Evolutionary conservation across 257 asterid species (phyloP).

Genomic region (Lithospermum erythrorhizon): DNA sequence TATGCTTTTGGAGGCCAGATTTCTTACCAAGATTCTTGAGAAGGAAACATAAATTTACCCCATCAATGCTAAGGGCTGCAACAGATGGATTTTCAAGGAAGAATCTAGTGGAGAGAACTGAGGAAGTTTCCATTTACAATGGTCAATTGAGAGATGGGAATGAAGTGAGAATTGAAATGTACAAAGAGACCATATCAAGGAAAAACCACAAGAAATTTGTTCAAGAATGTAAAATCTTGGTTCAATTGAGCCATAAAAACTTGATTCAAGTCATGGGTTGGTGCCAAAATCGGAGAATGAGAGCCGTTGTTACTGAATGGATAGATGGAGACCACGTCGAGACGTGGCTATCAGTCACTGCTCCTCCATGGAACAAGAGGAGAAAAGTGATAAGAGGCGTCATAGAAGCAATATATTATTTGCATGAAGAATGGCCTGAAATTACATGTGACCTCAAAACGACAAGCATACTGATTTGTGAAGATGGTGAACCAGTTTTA

Average conservation of each 20-base stretch:
- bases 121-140: no score
- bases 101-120: no score
- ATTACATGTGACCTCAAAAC: constrained; percentile 19
- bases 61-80: constrained; percentile 24
- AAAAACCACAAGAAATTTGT: no score
- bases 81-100: constrained; percentile 30
- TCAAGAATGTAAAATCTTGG: no score
- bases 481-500: constrained; percentile 36
- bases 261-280: no score
- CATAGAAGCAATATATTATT: constrained; percentile 26
- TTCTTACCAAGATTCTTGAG: constrained; percentile 14
- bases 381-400: constrained; percentile 22
- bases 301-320: no score
- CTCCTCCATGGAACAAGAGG: constrained; percentile 44
- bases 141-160: no score
- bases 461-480: constrained; percentile 21
- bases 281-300: no score
- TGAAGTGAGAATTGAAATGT: no score
- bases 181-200: no score
- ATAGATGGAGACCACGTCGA: constrained; percentile 17
- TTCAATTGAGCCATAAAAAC: no score
- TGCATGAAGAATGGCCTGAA: constrained; percentile 12
- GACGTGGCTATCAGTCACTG: constrained; percentile 22
- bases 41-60: constrained; percentile 17
- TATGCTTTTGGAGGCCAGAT: constrained; percentile 20